phyloP scores from a whole-genome alignment of 257 asterid species.

The Solanum chiquidenum region DNA sequence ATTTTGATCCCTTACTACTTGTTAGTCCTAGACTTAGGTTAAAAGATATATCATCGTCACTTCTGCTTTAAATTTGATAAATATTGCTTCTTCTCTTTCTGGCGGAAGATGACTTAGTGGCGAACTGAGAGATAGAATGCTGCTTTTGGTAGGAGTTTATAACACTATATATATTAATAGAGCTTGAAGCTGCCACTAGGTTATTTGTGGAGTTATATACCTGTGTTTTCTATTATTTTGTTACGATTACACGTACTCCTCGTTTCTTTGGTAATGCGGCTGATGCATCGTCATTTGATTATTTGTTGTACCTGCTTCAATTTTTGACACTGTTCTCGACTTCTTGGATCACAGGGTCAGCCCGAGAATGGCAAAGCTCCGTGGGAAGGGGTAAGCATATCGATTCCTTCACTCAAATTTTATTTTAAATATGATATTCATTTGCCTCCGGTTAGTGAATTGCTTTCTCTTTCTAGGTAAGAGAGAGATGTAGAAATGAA shows the following conservation, averaged over 20 bases:
- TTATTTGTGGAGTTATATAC: neutral
- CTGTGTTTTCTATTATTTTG: neutral
- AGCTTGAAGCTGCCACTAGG: neutral
- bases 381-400: slow-evolving; percentile 84
- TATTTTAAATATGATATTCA: neutral
- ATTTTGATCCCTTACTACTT: neutral
- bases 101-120: neutral
- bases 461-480: slow-evolving; percentile 36
- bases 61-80: neutral
- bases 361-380: slow-evolving; percentile 77
- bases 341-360: slow-evolving; percentile 51
- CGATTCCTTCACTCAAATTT: neutral
- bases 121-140: neutral
- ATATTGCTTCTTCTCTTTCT: neutral
- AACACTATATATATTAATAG: neutral
- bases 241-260: neutral
- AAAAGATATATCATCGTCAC: neutral
- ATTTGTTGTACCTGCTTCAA: neutral
- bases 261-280: neutral
- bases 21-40: neutral
- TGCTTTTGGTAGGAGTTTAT: neutral
- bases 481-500: slow-evolving; percentile 88
- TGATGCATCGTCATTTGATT: neutral
- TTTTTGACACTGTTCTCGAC: neutral
- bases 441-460: neutral